These are phyloP conservation scores for Besnoitia besnoiti DNA, from an alignment of 169 alveolate genomes.

Conservation along the genomic window DNA sequence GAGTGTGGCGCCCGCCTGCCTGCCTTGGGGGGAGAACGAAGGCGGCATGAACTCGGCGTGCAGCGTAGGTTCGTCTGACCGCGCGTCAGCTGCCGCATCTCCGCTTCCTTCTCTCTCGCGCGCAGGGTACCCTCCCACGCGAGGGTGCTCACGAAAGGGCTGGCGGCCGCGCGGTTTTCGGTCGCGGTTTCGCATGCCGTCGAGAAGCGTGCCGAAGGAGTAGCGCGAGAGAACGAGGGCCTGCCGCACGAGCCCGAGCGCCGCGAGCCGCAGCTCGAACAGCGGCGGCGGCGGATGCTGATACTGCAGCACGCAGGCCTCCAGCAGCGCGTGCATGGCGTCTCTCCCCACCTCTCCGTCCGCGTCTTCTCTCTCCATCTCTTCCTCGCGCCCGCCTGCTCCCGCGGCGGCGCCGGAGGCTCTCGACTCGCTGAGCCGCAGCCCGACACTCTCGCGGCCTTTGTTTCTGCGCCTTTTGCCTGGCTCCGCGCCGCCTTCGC, in stretches of 20 bases:
- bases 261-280: background rate
- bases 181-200: background rate
- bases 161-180: background rate
- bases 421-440: no score
- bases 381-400: background rate
- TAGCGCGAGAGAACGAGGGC: background rate
- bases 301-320: background rate
- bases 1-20: no score
- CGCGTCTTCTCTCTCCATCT: background rate
- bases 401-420: background rate
- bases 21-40: no score
- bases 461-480: no score
- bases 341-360: background rate
- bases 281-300: slow-evolving; percentile 24
- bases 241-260: background rate
- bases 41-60: no score
- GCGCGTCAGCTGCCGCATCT: no score
- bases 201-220: background rate
- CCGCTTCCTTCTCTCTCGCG: no score
- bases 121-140: no score
- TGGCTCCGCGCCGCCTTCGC: no score
- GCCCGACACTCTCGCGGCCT: no score
- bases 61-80: no score
- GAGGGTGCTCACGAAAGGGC: no score
- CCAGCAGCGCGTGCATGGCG: background rate